These are phyloP conservation scores for Trypanosoma lewisi DNA, from an alignment of 208 protist genomes.

Conservation along the genomic window DNA sequence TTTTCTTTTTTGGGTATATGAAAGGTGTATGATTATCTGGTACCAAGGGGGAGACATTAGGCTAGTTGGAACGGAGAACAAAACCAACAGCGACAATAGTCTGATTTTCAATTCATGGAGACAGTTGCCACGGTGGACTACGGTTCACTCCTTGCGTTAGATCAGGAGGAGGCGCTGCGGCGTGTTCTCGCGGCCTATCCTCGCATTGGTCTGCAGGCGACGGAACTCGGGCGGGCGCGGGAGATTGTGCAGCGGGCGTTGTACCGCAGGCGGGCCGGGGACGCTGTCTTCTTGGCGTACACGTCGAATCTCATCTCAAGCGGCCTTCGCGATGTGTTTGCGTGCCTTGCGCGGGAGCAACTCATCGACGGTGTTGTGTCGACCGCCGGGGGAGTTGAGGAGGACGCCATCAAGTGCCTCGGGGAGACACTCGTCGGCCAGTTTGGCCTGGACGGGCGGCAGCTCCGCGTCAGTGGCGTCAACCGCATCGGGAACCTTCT, in stretches of 20 bases:
- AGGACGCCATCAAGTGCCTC: slow-evolving; percentile 99
- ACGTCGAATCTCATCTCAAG: slow-evolving; percentile 99
- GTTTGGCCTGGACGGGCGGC: slow-evolving; percentile 92
- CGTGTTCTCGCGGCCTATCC: slow-evolving; percentile 41
- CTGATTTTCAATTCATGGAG: no score
- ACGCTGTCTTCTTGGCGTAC: slow-evolving; percentile 98
- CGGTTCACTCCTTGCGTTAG: slow-evolving; percentile 32
- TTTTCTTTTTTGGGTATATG: slow-evolving; percentile 12
- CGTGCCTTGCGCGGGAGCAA: slow-evolving; percentile 94
- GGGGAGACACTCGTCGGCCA: slow-evolving; percentile 94
- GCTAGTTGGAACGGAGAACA: no score
- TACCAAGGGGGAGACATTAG: no score
- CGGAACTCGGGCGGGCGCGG: slow-evolving; percentile 68
- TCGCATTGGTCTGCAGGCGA: slow-evolving; percentile 71
- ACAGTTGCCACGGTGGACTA: slow-evolving; percentile 55
- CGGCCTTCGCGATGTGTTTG: slow-evolving; percentile 98
- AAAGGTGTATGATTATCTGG: no score
- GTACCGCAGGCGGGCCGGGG: slow-evolving; percentile 36
- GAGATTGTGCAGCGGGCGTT: slow-evolving; percentile 61
- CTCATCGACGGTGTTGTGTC: slow-evolving; percentile 98
- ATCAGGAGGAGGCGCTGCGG: slow-evolving; percentile 55
- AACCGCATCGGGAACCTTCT: slow-evolving; percentile 99
- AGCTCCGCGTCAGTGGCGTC: slow-evolving; percentile 87
- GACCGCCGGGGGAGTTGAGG: slow-evolving; percentile 99
- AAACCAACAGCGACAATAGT: no score